Conservation (phyloP, 257 asterid species). For the Pogostemon cablin region DNA sequence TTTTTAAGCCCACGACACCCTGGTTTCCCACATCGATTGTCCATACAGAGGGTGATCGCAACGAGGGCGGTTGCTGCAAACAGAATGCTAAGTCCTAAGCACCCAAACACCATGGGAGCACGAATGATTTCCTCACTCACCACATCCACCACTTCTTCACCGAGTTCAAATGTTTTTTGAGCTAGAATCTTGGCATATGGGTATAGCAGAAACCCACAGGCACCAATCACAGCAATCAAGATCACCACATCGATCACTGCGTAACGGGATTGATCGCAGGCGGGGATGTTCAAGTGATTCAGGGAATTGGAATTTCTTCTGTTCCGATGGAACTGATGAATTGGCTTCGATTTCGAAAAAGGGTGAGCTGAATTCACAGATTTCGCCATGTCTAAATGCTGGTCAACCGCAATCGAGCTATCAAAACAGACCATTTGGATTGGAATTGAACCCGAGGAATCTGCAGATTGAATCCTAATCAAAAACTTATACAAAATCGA, state of each 20-base stretch:
- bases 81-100: constrained; percentile 74
- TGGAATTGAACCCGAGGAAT: constrained; percentile 34
- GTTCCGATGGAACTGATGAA: constrained; percentile 50
- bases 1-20: constrained; percentile 79
- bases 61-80: constrained; percentile 62
- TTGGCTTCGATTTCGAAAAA: constrained; percentile 60
- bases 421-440: constrained; percentile 84
- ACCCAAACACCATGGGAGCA: constrained; percentile 78
- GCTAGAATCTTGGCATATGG: constrained; percentile 56
- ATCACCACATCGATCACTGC: constrained; percentile 76
- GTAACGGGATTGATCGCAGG: constrained; percentile 68
- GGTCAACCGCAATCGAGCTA: constrained; percentile 65
- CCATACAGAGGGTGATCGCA: constrained; percentile 56
- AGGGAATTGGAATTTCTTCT: constrained; percentile 37
- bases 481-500: constrained; percentile 38
- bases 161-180: constrained; percentile 43
- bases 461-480: constrained; percentile 48
- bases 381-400: constrained; percentile 65
- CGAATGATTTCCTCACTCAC: constrained; percentile 64
- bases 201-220: constrained; percentile 68
- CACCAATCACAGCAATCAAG: constrained; percentile 72
- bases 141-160: constrained; percentile 52
- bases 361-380: constrained; percentile 57
- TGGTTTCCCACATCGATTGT: constrained; percentile 64
- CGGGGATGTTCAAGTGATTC: constrained; percentile 59